phyloP scores from a whole-genome alignment of 106 monocot species.

The Triglochin maritima region DNA sequence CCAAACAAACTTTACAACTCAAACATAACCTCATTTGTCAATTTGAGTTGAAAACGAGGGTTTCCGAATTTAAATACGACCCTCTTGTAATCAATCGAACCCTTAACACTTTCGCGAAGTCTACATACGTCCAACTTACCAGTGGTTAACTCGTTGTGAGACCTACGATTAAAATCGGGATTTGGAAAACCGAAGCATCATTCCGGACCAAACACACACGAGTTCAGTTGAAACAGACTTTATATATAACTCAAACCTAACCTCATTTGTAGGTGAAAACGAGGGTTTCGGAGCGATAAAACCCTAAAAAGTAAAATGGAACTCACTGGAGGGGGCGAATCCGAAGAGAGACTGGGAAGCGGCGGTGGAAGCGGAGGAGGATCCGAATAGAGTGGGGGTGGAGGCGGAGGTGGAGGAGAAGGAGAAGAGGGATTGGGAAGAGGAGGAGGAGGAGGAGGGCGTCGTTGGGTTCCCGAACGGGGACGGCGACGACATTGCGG shows the following conservation, averaged over 20 bases:
- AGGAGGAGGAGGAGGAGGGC: conserved; percentile 3
- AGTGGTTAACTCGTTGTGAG: too few relatives aligned
- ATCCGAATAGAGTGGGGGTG: too few relatives aligned
- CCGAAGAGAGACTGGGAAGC: background rate
- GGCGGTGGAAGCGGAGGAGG: conserved; percentile 1
- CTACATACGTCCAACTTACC: too few relatives aligned
- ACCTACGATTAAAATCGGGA: too few relatives aligned
- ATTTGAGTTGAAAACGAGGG: background rate
- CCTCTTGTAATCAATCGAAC: too few relatives aligned
- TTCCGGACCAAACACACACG: too few relatives aligned
- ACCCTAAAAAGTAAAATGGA: background rate
- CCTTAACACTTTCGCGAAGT: too few relatives aligned
- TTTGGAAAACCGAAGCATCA: too few relatives aligned
- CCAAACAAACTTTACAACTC: too few relatives aligned
- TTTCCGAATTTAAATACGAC: background rate
- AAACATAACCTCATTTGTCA: too few relatives aligned
- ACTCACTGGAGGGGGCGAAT: background rate
- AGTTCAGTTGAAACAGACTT: too few relatives aligned
- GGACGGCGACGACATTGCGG: conserved; percentile 8
- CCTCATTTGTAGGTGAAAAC: background rate
- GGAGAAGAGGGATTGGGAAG: background rate
- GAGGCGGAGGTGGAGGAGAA: background rate
- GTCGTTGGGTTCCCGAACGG: conserved; percentile 2
- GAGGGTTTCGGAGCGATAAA: background rate
- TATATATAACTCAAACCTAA: too few relatives aligned